Evolutionary conservation across 495 filamentous ascomycete species (phyloP).

Genomic region (Aspergillus steynii): DNA sequence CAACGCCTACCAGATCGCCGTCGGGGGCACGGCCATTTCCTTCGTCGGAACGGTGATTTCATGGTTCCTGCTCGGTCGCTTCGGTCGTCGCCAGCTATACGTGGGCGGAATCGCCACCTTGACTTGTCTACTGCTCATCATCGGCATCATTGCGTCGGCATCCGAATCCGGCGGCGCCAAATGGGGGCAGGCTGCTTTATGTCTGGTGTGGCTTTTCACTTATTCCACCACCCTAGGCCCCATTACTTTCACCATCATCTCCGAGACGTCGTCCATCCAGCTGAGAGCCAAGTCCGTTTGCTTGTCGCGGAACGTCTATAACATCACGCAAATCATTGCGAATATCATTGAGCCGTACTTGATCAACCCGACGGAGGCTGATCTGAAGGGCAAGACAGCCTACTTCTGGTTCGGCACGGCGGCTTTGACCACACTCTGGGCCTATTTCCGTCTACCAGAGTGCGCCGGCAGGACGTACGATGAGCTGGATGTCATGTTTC

Average conservation of each 20-base stretch:
- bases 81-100: conserved; percentile 69
- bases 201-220: conserved; percentile 65
- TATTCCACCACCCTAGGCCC: conserved; percentile 73
- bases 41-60: conserved; percentile 57
- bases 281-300: conserved; percentile 68
- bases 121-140: conserved; percentile 57
- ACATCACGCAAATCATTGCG: conserved; percentile 62
- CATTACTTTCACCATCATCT: conserved; percentile 69
- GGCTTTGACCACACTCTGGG: conserved; percentile 63
- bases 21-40: conserved; percentile 58
- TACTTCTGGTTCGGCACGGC: conserved; percentile 71
- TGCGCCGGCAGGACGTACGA: conserved; percentile 64
- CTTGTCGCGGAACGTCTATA: conserved; percentile 63
- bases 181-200: conserved; percentile 51
- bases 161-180: conserved; percentile 36
- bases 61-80: conserved; percentile 47
- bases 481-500: conserved; percentile 67
- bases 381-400: conserved; percentile 64
- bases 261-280: conserved; percentile 66
- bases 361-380: conserved; percentile 67
- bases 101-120: conserved; percentile 61
- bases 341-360: conserved; percentile 67
- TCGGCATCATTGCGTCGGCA: conserved; percentile 64
- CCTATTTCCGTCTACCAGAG: conserved; percentile 70
- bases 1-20: conserved; percentile 53